Conservation (phyloP, 352 stramenopile genomes). For the Stephanocyclus meneghinianus region DNA sequence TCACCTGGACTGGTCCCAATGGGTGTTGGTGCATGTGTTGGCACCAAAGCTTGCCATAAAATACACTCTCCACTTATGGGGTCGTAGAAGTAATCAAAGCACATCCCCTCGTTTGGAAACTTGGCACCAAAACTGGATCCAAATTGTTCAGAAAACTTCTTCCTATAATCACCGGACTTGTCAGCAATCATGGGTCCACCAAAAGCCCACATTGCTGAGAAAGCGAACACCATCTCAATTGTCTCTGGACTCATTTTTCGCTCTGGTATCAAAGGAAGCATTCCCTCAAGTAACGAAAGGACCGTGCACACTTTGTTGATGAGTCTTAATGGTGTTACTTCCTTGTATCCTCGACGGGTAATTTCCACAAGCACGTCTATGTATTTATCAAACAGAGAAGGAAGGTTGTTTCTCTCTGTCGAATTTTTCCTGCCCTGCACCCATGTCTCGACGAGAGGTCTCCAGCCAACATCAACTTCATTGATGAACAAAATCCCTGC, state of each 20-base stretch:
- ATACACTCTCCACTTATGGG: constrained; percentile 89
- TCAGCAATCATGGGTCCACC: constrained; percentile 93
- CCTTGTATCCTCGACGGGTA: constrained; percentile 92
- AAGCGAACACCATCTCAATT: constrained; percentile 95
- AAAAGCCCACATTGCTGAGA: constrained; percentile 95
- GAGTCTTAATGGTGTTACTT: constrained; percentile 90
- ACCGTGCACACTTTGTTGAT: constrained; percentile 95
- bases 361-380: constrained; percentile 91
- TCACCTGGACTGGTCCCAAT: constrained; percentile 92
- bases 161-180: constrained; percentile 85
- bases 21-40: constrained; percentile 75
- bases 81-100: constrained; percentile 98
- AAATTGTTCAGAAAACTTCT: constrained; percentile 85
- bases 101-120: constrained; percentile 93
- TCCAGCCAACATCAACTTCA: constrained; percentile 90
- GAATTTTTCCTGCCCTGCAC: constrained; percentile 88
- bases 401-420: constrained; percentile 90
- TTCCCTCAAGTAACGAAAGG: constrained; percentile 93
- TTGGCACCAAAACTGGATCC: constrained; percentile 83
- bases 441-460: constrained; percentile 96
- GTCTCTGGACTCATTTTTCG: constrained; percentile 87
- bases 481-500: constrained; percentile 97
- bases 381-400: constrained; percentile 94
- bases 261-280: constrained; percentile 87
- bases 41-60: constrained; percentile 90